A percentile compares a stretch with the other conserved stretches of the same genome.
These are phyloP conservation scores for Cladosporium phlei DNA, from an alignment of 2,329 filamentous ascomycete genomes.

Conservation along the genomic window DNA sequence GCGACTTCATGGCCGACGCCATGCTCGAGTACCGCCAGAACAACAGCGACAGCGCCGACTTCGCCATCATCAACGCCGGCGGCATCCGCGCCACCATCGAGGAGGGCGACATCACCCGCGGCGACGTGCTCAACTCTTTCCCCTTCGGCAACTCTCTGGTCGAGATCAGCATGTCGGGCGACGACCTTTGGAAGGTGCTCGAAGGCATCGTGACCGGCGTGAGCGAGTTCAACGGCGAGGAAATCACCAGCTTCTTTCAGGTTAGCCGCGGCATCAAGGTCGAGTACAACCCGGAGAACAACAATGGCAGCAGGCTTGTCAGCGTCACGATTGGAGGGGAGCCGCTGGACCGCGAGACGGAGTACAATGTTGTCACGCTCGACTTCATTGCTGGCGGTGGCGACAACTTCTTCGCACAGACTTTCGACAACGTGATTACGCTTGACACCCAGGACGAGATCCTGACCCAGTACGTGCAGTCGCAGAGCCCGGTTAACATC, in stretches of 20 bases:
- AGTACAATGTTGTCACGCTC: slow-evolving; percentile 57
- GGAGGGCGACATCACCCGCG: slow-evolving; percentile 56
- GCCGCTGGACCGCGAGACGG: slow-evolving; percentile 42
- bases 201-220: slow-evolving; percentile 55
- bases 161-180: slow-evolving; percentile 51
- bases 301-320: slow-evolving; percentile 49
- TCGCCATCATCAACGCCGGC: slow-evolving; percentile 60
- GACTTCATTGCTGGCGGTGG: slow-evolving; percentile 61
- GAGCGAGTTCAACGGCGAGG: slow-evolving; percentile 51
- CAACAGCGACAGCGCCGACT: slow-evolving; percentile 44
- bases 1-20: slow-evolving; percentile 46
- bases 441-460: slow-evolving; percentile 54
- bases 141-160: slow-evolving; percentile 63
- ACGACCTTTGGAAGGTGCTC: slow-evolving; percentile 53
- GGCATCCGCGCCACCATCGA: slow-evolving; percentile 62
- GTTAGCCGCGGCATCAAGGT: slow-evolving; percentile 54
- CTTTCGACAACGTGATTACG: slow-evolving; percentile 38
- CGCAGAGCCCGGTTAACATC: slow-evolving; percentile 47
- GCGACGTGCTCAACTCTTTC: slow-evolving; percentile 60
- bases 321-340: slow-evolving; percentile 48
- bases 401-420: slow-evolving; percentile 54
- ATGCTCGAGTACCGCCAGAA: slow-evolving; percentile 58
- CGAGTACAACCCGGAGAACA: slow-evolving; percentile 52
- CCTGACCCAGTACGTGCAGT: slow-evolving; percentile 47
- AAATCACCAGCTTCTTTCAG: slow-evolving; percentile 58